phyloP scores from a whole-genome alignment of 306 rosid genomes.

The Delonix regia region DNA sequence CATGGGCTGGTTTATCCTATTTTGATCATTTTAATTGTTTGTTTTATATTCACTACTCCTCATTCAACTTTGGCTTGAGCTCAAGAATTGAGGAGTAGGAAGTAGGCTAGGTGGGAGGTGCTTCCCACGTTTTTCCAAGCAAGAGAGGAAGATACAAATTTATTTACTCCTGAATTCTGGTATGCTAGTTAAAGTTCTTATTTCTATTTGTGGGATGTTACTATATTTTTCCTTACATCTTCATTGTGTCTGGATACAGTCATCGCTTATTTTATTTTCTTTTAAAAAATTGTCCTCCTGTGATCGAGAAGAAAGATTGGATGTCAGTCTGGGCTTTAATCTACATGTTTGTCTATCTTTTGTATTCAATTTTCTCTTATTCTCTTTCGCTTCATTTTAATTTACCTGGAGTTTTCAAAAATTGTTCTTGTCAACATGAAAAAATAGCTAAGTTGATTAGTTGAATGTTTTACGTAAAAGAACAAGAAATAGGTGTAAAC shows the following conservation, averaged over 20 bases:
- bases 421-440: neutral
- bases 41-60: neutral
- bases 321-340: neutral
- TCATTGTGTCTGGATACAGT: constrained; percentile 24
- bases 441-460: constrained; percentile 5
- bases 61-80: neutral
- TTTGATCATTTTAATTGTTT: neutral
- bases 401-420: constrained; percentile 21
- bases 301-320: neutral
- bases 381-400: neutral
- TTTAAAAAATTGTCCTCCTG: constrained; percentile 9
- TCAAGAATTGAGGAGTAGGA: constrained; percentile 18
- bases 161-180: neutral
- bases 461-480: neutral
- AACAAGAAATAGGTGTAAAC: too few relatives aligned
- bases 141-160: neutral
- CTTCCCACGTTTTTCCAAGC: constrained; percentile 20
- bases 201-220: neutral
- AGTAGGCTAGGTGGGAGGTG: constrained; percentile 5
- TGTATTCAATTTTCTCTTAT: constrained; percentile 22
- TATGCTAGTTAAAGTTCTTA: neutral
- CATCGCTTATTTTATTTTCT: neutral
- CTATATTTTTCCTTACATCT: neutral
- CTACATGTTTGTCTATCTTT: constrained; percentile 15
- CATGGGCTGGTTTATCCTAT: constrained; percentile 16